Base-by-base conservation (phyloP, 1,139 yeast genomes). In the Hyphopichia wangnamkhiaoensis region DNA sequence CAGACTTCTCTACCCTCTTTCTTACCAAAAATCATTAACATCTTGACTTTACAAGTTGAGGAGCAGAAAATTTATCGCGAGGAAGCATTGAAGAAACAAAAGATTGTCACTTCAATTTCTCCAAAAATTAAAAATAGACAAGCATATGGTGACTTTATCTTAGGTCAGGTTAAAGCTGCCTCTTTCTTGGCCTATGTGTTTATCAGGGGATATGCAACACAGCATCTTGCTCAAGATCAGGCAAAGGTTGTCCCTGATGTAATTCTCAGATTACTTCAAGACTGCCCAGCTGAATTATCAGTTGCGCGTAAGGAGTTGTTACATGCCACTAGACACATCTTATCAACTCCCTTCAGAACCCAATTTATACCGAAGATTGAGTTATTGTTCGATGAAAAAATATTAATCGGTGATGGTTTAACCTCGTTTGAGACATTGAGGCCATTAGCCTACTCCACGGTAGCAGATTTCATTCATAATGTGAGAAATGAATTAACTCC, bases 151-250 rank as follows among this genome's bases (percentile, higher is more conserved):
- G 98, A 94, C 50, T 88, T 93, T 54, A 82, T 93, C 15, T 68
- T 88, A 31, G 94, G 96, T n/a, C 99, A 94, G 62, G 96, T 94
- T 30, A 94, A 94, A 59, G 96, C 98, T 1, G 94, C 96, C 39
- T 89, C 97, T 0, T 93, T 94, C 50, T 70, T 94, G 54, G 98
- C 98, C 0, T 94, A 91, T 59, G 90, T 91, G 2, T 83, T 84
- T 48, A 83, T 94, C 31, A 77, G 98, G 49, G 93, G 95, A 7
- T 86, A 84, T 53, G 82, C 95, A 1, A 76, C 80, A 25, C 82
- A 81, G 35, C 72, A 76, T 39, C 64, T 93, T 49, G 74, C 78
- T 38, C 73, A 74, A 12, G 82, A 80, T 44, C 89, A 87, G 44
- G 79, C 83, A 24, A 71, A 73, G 39, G 68, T 75, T 18, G 89